Percentiles rank a stretch among this genome's conserved stretches.
These are phyloP conservation scores for Ceratocystis cubensis DNA, from an alignment of 2,329 filamentous ascomycete genomes.

Conservation along the genomic window DNA sequence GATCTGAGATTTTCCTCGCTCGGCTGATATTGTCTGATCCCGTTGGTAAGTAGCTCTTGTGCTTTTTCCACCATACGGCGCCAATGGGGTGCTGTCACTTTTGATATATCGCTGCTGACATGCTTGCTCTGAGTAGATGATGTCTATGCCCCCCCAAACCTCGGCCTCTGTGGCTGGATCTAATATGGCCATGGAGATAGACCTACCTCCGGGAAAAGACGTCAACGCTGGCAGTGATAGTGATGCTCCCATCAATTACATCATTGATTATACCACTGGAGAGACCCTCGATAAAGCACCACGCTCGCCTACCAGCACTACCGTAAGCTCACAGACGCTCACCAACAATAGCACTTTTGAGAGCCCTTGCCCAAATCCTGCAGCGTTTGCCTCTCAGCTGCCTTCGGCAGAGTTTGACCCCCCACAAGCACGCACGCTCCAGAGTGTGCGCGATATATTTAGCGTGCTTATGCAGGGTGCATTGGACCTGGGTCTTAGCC, in stretches of 20 bases:
- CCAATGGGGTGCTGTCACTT: background rate
- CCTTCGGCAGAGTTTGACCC: conserved; percentile 5
- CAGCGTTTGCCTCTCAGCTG: background rate
- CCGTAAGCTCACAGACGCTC: background rate
- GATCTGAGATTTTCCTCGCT: background rate
- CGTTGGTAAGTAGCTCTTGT: background rate
- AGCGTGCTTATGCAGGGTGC: conserved; percentile 13
- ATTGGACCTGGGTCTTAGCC: conserved; percentile 21
- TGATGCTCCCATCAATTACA: background rate
- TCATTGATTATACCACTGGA: too few species aligned
- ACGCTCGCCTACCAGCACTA: background rate
- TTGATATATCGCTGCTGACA: background rate
- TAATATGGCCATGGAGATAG: background rate
- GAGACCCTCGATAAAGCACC: background rate
- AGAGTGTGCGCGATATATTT: conserved; percentile 13
- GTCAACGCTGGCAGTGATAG: too few species aligned
- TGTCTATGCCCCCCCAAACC: background rate
- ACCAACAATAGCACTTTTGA: background rate
- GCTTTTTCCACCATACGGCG: background rate
- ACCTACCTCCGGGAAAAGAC: background rate
- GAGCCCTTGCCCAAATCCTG: too few species aligned
- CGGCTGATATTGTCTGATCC: background rate
- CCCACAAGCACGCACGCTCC: background rate
- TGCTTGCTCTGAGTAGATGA: background rate
- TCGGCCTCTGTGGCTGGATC: background rate